phyloP scores from a whole-genome alignment of 768 basidiomycete genomes.

The Candolleomyces eurysporus region DNA sequence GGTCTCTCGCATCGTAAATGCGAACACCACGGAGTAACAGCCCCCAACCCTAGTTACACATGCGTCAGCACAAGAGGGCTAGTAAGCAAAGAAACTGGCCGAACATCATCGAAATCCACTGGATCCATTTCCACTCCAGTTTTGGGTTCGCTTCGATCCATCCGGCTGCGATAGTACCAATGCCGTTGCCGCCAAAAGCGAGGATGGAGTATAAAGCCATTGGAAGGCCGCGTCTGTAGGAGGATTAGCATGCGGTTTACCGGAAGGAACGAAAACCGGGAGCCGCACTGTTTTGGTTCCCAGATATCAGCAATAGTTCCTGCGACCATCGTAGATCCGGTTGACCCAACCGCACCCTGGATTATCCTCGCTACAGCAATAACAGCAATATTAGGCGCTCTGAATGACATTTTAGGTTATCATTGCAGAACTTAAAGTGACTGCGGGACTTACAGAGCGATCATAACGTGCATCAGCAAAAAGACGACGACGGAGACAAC shows the following conservation, averaged over 20 bases:
- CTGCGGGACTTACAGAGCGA: constrained; percentile 33
- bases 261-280: not conserved
- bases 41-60: constrained; percentile 13
- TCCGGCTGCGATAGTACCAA: constrained; percentile 63
- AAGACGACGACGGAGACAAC: constrained; percentile 49
- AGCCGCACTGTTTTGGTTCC: constrained; percentile 50
- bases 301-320: constrained; percentile 71
- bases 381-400: constrained; percentile 49
- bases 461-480: constrained; percentile 46
- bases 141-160: constrained; percentile 61
- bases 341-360: constrained; percentile 65
- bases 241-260: not conserved
- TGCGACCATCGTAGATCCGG: constrained; percentile 66
- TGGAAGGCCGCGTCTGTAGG: constrained; percentile 63
- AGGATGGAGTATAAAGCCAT: constrained; percentile 68
- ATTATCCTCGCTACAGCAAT: constrained; percentile 60
- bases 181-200: constrained; percentile 57
- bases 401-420: constrained; percentile 16
- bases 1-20: constrained; percentile 65
- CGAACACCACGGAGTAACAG: constrained; percentile 33
- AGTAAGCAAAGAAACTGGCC: constrained; percentile 14
- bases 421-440: constrained; percentile 12
- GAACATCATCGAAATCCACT: constrained; percentile 75
- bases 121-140: constrained; percentile 79
- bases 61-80: not conserved